Base-by-base conservation (phyloP, 1,139 yeast species). In the Kodamaea plutei region DNA sequence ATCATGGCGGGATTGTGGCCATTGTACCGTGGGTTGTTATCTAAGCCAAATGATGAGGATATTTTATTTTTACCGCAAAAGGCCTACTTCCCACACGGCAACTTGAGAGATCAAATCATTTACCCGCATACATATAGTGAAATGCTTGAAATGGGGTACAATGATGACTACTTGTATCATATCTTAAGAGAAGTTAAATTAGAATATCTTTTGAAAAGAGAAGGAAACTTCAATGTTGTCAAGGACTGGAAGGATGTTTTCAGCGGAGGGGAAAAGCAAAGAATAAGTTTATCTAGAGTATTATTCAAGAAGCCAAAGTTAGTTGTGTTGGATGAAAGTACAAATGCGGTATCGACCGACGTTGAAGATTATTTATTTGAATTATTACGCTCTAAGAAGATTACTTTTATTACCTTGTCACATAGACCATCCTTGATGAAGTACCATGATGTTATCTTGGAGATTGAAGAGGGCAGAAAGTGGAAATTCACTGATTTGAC, bases 231-330 rank as follows among this genome's bases (percentile, higher is more conserved):
- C 64, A 75, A 75, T 37, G 76, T 74, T 21, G 61, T 60, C 34
- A 81, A 82, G 43, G 88, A 81, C 45, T 89, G 97, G 97, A 81
- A 81, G 50, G 95, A 84, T 52, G 85, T 89, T 11, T 73, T 89
- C 45, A 82, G 94, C 56, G 97, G 97, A 11, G 97, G 97, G 33
- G 97, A 89, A 54, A 83, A 87, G 61, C 97, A 89, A 63, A 76
- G 96, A 49, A 73, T 88, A 53, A 80, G 88, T 58, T 84, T 89
- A 64, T 96, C 96, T 1, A 69, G 96, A 46, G 75, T 89, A 5
- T 65, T 89, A 45, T 87, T 83, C 61, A 84, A 84, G 55, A 71
- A 73, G 33, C 96, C 96, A 26, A 73, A 73, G 52, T 84, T 84
- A 56, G 91, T 89, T 3, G 77, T 89, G 5, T 70, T 89, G 42